phyloP scores from a whole-genome alignment of 345 rosid genomes.

The Geranium rotundifolium region DNA sequence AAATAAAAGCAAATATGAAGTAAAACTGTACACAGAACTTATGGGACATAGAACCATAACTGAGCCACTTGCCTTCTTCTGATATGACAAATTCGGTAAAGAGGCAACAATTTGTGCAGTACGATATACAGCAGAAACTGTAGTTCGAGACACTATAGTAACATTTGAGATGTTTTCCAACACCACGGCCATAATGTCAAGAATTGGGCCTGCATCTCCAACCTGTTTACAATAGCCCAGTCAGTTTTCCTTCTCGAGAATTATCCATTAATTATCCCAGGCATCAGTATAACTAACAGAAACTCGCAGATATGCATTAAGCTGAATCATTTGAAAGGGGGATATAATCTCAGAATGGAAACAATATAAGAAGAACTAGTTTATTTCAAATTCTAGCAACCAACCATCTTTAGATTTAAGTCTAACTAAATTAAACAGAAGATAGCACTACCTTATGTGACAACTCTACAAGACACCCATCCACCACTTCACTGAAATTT shows the following conservation, averaged over 20 bases:
- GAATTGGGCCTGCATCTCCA: slow-evolving; percentile 91
- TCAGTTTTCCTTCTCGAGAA: slow-evolving; percentile 12
- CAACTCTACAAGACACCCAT: slow-evolving; percentile 72
- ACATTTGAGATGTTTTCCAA: slow-evolving; percentile 78
- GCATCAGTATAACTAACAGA: not conserved
- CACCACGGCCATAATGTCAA: slow-evolving; percentile 83
- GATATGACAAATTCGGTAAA: slow-evolving; percentile 70
- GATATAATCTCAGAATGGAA: slow-evolving; percentile 3
- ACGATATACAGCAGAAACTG: slow-evolving; percentile 69
- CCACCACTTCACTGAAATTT: slow-evolving; percentile 54
- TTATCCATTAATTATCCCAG: not conserved
- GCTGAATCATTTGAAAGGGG: not conserved
- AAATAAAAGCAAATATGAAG: slow-evolving; percentile 5
- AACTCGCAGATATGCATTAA: not conserved
- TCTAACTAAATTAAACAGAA: not conserved
- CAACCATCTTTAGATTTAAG: not conserved
- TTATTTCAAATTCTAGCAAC: not conserved
- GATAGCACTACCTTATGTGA: slow-evolving; percentile 43
- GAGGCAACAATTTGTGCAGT: slow-evolving; percentile 85
- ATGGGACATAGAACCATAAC: not conserved
- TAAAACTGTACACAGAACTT: not conserved
- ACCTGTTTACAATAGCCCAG: slow-evolving; percentile 35
- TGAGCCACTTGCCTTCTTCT: slow-evolving; percentile 52
- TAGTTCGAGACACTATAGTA: slow-evolving; percentile 66
- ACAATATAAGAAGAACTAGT: not conserved